phyloP scores from a whole-genome alignment of 2,329 filamentous ascomycete species.

The Exophiala xenobiotica region DNA sequence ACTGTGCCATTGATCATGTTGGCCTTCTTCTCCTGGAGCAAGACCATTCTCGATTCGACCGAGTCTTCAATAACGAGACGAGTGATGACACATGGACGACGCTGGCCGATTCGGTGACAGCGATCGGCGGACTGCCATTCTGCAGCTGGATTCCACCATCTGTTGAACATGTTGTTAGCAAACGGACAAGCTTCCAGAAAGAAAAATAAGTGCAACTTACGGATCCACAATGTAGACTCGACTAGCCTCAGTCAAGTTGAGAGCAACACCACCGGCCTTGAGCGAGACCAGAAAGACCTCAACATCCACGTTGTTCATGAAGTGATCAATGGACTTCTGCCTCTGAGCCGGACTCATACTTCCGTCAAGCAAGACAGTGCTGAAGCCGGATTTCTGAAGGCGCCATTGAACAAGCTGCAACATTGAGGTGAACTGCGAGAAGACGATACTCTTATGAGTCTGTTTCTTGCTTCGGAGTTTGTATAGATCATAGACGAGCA shows the following conservation, averaged over 20 bases:
- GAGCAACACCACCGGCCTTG: constrained; percentile 91
- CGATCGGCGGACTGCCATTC: constrained; percentile 98
- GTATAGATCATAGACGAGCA: constrained; percentile 91
- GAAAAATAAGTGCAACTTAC: too few relatives aligned
- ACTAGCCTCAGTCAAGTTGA: constrained; percentile 93
- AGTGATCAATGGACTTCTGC: constrained; percentile 90
- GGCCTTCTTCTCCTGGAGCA: constrained; percentile 97
- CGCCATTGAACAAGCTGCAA: constrained; percentile 96
- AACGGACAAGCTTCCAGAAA: too few relatives aligned
- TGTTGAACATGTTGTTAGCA: constrained; percentile 36
- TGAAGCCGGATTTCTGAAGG: constrained; percentile 91
- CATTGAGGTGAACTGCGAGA: constrained; percentile 97
- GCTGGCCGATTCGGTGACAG: constrained; percentile 93
- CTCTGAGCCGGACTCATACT: constrained; percentile 94
- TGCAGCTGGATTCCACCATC: constrained; percentile 99
- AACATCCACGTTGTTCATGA: constrained; percentile 91
- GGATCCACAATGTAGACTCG: constrained; percentile 95
- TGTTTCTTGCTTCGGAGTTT: constrained; percentile 87
- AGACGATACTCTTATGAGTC: constrained; percentile 95
- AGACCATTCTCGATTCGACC: constrained; percentile 91
- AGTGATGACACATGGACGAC: constrained; percentile 88
- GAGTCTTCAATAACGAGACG: constrained; percentile 95
- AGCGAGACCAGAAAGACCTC: constrained; percentile 95
- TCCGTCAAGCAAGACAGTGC: constrained; percentile 96
- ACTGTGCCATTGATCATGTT: constrained; percentile 97